These are phyloP conservation scores for Glycine soja DNA, from an alignment of 306 rosid genomes.

Conservation along the genomic window DNA sequence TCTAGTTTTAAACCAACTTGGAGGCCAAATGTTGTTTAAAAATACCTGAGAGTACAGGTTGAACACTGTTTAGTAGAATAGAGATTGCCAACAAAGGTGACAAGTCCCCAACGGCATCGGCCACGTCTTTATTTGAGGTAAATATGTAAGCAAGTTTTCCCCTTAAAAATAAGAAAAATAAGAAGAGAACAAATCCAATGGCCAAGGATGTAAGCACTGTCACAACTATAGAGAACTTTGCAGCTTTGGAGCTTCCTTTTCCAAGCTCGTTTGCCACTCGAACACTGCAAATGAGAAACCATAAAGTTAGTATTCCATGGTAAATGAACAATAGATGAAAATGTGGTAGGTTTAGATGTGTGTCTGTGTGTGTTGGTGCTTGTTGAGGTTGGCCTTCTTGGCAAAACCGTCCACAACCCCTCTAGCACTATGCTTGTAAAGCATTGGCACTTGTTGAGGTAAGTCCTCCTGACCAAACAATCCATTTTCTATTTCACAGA, in stretches of 20 bases:
- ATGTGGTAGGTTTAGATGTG: too few relatives aligned
- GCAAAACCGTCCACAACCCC: too few relatives aligned
- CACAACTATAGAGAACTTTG: slow-evolving; percentile 54
- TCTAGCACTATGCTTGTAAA: too few relatives aligned
- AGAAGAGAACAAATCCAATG: slow-evolving; percentile 51
- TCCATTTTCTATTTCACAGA: too few relatives aligned
- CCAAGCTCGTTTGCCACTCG: slow-evolving; percentile 68
- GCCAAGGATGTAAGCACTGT: slow-evolving; percentile 50
- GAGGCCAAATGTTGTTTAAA: background rate
- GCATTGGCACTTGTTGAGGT: too few relatives aligned
- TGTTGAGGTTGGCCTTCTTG: too few relatives aligned
- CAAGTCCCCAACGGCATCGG: slow-evolving; percentile 51
- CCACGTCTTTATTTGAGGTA: slow-evolving; percentile 50
- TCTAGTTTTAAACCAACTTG: background rate
- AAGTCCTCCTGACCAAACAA: too few relatives aligned
- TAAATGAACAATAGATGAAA: too few relatives aligned
- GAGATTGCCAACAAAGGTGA: slow-evolving; percentile 59
- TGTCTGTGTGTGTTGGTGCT: too few relatives aligned
- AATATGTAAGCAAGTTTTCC: slow-evolving; percentile 56
- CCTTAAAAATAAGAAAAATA: slow-evolving; percentile 56
- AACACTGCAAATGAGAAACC: slow-evolving; percentile 51
- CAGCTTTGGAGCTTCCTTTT: slow-evolving; percentile 58
- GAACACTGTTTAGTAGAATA: slow-evolving; percentile 59
- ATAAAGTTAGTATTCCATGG: background rate
- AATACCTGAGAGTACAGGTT: slow-evolving; percentile 64